phyloP scores from a whole-genome alignment of 2,329 filamentous ascomycete genomes.

The Xylaria sp. region DNA sequence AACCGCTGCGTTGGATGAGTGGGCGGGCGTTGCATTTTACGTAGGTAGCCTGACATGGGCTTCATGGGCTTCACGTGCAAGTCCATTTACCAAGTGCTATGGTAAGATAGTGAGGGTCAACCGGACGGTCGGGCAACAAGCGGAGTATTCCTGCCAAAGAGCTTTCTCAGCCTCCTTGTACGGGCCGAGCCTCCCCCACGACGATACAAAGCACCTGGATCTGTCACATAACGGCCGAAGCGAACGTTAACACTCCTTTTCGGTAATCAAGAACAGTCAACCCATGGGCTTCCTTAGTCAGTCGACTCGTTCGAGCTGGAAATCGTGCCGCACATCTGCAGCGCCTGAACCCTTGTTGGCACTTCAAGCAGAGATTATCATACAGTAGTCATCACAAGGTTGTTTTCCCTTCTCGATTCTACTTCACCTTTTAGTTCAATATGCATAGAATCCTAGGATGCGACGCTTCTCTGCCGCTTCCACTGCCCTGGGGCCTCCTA shows the following conservation, averaged over 20 bases:
- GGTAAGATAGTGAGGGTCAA: not conserved
- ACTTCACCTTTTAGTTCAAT: not conserved
- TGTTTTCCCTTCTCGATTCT: not conserved
- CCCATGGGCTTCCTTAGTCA: conserved; percentile 8
- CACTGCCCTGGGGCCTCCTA: conserved; percentile 12
- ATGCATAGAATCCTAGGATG: conserved; percentile 26
- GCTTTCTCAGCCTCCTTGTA: conserved; percentile 15
- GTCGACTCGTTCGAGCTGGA: conserved; percentile 3
- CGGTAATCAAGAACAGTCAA: not conserved
- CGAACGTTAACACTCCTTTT: conserved; percentile 1
- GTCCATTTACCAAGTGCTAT: not conserved
- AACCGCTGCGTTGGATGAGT: not conserved
- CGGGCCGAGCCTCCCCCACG: conserved; percentile 25
- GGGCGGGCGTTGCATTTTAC: conserved; percentile 7
- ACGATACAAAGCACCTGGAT: conserved; percentile 17
- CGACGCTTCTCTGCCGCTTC: conserved; percentile 18
- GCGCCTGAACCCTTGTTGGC: not conserved
- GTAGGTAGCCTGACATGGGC: conserved; percentile 2
- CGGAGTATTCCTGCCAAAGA: conserved; percentile 7
- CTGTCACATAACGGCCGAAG: conserved; percentile 1
- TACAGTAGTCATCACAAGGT: not conserved
- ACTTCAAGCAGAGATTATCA: not conserved
- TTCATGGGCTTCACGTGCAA: conserved; percentile 6
- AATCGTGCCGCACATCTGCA: conserved; percentile 8
- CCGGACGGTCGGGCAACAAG: not conserved